Evolutionary conservation across 2,329 filamentous ascomycete genomes (phyloP).

Genomic region (Talaromyces atroroseus): DNA sequence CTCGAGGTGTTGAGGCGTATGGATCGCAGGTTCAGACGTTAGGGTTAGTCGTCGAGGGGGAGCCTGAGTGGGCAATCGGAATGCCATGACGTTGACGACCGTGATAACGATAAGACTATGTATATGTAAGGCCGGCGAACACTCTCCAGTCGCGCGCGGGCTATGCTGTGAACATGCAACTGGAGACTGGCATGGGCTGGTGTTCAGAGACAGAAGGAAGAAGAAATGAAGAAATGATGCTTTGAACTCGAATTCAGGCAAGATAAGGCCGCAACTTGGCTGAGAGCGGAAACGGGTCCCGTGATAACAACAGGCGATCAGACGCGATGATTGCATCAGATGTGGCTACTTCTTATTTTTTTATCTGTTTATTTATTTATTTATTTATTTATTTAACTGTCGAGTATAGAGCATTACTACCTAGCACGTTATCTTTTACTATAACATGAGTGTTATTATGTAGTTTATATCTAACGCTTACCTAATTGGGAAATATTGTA

Average conservation of each 20-base stretch:
- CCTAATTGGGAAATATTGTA: no score
- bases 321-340: neutral
- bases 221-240: no score
- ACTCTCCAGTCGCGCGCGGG: conserved; percentile 6
- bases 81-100: conserved; percentile 26
- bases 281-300: conserved; percentile 7
- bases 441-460: no score
- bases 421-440: no score
- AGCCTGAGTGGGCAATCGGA: conserved; percentile 33
- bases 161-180: neutral
- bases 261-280: neutral
- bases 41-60: conserved; percentile 28
- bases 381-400: neutral
- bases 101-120: conserved; percentile 9
- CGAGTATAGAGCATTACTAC: no score
- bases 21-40: conserved; percentile 18
- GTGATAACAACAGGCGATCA: conserved; percentile 1
- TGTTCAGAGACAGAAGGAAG: no score
- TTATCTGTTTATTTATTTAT: neutral
- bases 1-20: conserved; percentile 12
- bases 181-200: neutral
- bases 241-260: no score
- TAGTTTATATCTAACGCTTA: no score
- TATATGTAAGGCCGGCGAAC: neutral
- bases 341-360: neutral